Evolutionary conservation across 2,329 filamentous ascomycete genomes (phyloP).

Genomic region (Trichoderma sp.): DNA sequence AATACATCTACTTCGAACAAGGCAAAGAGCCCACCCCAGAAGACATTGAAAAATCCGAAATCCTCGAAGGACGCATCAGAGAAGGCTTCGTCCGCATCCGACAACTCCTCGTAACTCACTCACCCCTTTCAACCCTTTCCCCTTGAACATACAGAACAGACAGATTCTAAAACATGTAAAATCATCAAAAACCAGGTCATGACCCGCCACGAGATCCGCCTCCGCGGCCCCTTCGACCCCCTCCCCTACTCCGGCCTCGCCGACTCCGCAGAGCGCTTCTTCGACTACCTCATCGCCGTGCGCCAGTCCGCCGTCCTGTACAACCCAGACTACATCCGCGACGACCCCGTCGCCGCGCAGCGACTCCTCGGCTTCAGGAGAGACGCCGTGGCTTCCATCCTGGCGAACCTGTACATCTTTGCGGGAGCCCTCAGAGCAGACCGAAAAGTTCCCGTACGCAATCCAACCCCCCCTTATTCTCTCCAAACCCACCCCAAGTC

Average conservation of each 20-base stretch:
- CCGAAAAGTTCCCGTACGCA: slow-evolving; percentile 53
- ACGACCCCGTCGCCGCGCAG: slow-evolving; percentile 52
- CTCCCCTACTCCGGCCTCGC: slow-evolving; percentile 59
- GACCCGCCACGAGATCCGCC: slow-evolving; percentile 61
- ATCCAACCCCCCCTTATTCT: background rate
- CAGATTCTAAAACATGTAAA: no score
- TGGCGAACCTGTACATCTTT: slow-evolving; percentile 61
- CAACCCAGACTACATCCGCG: slow-evolving; percentile 55
- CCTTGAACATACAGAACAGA: no score
- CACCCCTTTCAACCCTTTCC: background rate
- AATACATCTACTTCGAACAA: slow-evolving; percentile 61
- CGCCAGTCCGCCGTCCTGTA: slow-evolving; percentile 62
- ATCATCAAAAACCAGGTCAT: no score
- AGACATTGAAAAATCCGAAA: slow-evolving; percentile 57
- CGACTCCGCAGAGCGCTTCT: slow-evolving; percentile 59
- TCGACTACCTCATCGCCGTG: slow-evolving; percentile 60
- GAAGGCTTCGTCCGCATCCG: slow-evolving; percentile 62
- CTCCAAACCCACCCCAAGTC: no score
- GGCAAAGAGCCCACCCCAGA: slow-evolving; percentile 54
- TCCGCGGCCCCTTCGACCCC: slow-evolving; percentile 60
- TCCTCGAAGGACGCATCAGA: slow-evolving; percentile 60
- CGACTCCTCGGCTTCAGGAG: slow-evolving; percentile 54
- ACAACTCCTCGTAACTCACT: slow-evolving; percentile 51
- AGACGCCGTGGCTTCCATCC: slow-evolving; percentile 59
- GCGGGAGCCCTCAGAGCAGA: slow-evolving; percentile 57